These are phyloP conservation scores for Lentinula guzmanii DNA, from an alignment of 768 basidiomycete species.

Conservation along the genomic window DNA sequence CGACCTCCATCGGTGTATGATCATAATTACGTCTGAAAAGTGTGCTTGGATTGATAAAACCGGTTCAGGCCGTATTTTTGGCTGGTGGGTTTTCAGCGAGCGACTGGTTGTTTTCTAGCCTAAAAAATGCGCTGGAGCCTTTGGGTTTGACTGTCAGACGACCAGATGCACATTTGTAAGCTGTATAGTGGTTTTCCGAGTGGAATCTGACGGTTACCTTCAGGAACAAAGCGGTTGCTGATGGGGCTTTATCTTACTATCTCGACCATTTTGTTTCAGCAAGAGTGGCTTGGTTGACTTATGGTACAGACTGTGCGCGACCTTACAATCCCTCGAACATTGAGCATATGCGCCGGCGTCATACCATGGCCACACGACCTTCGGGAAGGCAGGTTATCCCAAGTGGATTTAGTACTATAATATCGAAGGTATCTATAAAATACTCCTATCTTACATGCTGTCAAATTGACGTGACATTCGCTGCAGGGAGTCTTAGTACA, in stretches of 20 bases:
- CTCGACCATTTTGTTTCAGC: slow-evolving; percentile 31
- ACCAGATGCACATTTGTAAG: slow-evolving; percentile 43
- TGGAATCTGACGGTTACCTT: neutral
- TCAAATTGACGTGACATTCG: neutral
- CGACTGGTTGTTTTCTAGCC: slow-evolving; percentile 38
- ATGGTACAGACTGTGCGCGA: slow-evolving; percentile 24
- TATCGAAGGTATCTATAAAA: neutral
- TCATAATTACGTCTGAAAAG: neutral
- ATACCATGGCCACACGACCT: neutral
- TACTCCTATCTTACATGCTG: neutral
- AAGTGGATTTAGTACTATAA: neutral
- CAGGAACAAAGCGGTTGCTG: slow-evolving; percentile 38
- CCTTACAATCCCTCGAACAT: slow-evolving; percentile 22
- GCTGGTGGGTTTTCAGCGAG: slow-evolving; percentile 51
- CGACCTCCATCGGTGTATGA: slow-evolving; percentile 20
- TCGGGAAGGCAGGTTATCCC: neutral
- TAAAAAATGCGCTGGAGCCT: slow-evolving; percentile 29
- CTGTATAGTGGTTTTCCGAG: slow-evolving; percentile 6
- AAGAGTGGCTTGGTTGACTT: slow-evolving; percentile 30
- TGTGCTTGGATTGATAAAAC: neutral
- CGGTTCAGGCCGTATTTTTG: slow-evolving; percentile 33
- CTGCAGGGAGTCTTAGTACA: neutral
- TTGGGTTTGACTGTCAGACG: slow-evolving; percentile 30
- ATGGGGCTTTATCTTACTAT: slow-evolving; percentile 32
- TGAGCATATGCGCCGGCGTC: slow-evolving; percentile 14